These are phyloP conservation scores for Dothideomycetidae sp. DNA, from an alignment of 2,329 filamentous ascomycete genomes.

Conservation along the genomic window DNA sequence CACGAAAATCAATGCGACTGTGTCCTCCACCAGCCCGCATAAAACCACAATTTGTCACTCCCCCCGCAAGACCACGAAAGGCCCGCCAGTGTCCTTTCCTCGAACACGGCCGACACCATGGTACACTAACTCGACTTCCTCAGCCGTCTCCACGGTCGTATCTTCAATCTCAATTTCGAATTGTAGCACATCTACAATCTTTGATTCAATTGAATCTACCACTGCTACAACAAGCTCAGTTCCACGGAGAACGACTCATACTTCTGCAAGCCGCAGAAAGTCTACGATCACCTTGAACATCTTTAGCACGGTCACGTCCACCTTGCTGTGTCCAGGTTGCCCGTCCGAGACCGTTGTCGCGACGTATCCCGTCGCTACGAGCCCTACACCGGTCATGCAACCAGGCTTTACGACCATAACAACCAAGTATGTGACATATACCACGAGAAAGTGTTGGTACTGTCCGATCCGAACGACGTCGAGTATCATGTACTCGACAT, in stretches of 20 bases:
- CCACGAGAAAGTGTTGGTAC: no score
- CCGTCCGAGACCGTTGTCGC: background rate
- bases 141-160: background rate
- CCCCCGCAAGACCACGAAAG: no score
- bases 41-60: no score
- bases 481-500: slow-evolving; percentile 2
- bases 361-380: background rate
- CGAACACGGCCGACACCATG: background rate
- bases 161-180: background rate
- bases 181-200: background rate
- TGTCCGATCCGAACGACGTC: background rate
- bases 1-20: background rate
- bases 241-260: background rate
- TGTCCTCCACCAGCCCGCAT: background rate
- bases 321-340: background rate
- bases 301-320: background rate
- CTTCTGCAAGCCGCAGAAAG: background rate
- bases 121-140: background rate
- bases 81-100: background rate
- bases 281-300: background rate
- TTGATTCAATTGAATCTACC: background rate
- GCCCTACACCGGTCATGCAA: background rate
- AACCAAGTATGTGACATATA: background rate
- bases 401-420: background rate
- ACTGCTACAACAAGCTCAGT: background rate